Conservation (phyloP, 2,329 filamentous ascomycete genomes). For the Pestalotiopsis sp. region DNA sequence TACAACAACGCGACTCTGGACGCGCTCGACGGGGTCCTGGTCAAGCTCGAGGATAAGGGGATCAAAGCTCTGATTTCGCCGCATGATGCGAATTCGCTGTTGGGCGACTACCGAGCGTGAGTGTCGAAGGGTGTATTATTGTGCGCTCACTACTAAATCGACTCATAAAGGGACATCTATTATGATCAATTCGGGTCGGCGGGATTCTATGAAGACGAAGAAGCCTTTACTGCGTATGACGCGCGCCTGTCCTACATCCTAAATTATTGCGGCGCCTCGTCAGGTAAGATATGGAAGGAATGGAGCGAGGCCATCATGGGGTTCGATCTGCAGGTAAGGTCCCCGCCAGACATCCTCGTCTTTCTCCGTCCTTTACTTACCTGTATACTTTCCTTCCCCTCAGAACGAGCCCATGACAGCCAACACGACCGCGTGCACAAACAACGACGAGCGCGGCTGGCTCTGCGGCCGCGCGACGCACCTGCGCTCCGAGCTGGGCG, state of each 20-base stretch:
- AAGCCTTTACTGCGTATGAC: constrained; percentile 32
- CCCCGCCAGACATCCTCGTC: background rate
- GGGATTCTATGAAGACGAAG: constrained; percentile 31
- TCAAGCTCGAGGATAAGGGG: constrained; percentile 28
- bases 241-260: constrained; percentile 32
- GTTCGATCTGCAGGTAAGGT: constrained; percentile 33
- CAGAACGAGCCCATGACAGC: constrained; percentile 35
- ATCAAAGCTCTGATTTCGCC: constrained; percentile 36
- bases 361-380: background rate
- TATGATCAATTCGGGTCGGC: constrained; percentile 22
- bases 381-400: background rate
- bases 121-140: background rate
- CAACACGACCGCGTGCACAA: constrained; percentile 24
- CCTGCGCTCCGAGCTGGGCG: constrained; percentile 27
- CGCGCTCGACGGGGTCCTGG: constrained; percentile 30
- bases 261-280: constrained; percentile 33
- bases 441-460: constrained; percentile 27
- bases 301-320: constrained; percentile 35
- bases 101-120: constrained; percentile 14
- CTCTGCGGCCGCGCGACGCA: constrained; percentile 33
- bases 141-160: background rate
- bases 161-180: constrained; percentile 22
- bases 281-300: constrained; percentile 33
- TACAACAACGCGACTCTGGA: constrained; percentile 30
- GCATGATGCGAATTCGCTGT: constrained; percentile 30